Evolutionary conservation across 139 green algal genomes (phyloP).

Genomic region (Gonium pectorale): DNA sequence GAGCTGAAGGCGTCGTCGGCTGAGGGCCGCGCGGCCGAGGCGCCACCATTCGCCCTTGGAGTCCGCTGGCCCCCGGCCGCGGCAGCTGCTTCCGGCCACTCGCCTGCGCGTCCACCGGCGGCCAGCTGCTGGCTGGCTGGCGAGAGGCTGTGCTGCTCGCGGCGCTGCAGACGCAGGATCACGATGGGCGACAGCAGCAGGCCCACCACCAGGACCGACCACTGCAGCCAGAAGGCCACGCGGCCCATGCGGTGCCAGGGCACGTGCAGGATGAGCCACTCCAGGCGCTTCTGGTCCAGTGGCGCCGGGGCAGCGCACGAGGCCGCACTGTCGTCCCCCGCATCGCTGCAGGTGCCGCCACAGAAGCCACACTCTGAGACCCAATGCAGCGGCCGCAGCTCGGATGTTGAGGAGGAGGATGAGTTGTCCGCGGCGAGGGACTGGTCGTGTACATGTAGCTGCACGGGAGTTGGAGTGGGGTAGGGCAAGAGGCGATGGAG

Average conservation of each 20-base stretch:
- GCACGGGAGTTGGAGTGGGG: too few species aligned
- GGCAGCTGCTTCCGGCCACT: too few species aligned
- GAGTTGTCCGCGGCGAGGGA: background rate
- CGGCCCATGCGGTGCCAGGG: background rate
- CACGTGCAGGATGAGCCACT: constrained; percentile 17
- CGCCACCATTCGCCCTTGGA: too few species aligned
- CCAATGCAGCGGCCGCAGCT: constrained; percentile 11
- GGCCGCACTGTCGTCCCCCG: background rate
- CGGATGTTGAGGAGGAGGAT: background rate
- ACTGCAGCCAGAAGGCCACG: background rate
- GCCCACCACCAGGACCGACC: constrained; percentile 1
- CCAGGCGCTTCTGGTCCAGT: background rate
- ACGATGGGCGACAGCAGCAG: background rate
- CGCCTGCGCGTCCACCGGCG: background rate
- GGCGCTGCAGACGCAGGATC: background rate
- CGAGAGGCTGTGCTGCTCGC: background rate
- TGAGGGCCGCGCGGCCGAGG: background rate
- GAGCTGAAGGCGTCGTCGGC: background rate
- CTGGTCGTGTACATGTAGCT: background rate
- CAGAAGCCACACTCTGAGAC: background rate
- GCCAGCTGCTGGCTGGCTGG: background rate
- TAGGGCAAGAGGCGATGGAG: too few species aligned
- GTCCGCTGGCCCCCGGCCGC: background rate
- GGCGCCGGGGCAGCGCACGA: background rate
- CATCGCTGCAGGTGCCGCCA: background rate